A percentile compares a stretch with the other conserved stretches of the same genome.
These are phyloP conservation scores for Puccinellia tenuiflora DNA, from an alignment of 176 grass and related monocot species.

Conservation along the genomic window DNA sequence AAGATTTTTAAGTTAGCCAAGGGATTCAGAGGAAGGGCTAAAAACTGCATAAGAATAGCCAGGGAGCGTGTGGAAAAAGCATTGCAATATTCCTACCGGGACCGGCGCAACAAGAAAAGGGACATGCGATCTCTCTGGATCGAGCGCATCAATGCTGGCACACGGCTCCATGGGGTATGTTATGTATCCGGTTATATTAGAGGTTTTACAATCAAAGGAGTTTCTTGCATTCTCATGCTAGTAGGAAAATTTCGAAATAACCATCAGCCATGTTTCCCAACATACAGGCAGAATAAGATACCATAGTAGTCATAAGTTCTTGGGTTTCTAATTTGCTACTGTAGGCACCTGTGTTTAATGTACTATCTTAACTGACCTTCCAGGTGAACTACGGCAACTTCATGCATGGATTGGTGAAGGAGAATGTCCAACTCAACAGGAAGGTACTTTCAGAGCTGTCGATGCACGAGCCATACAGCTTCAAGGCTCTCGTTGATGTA, in stretches of 20 bases:
- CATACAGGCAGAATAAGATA: background rate
- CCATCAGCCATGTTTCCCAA: background rate
- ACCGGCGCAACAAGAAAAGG: constrained; percentile 89
- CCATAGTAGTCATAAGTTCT: background rate
- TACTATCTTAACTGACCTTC: background rate
- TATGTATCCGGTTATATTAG: constrained; percentile 17
- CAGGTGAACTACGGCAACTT: constrained; percentile 98
- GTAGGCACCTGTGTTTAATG: background rate
- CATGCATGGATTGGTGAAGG: constrained; percentile 89
- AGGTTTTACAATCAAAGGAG: background rate
- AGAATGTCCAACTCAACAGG: constrained; percentile 94
- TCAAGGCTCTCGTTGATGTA: constrained; percentile 79
- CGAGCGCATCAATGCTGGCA: constrained; percentile 84
- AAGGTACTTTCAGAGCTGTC: constrained; percentile 88
- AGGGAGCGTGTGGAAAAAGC: constrained; percentile 88
- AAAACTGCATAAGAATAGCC: constrained; percentile 89
- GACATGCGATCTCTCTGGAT: constrained; percentile 98
- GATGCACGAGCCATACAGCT: constrained; percentile 93
- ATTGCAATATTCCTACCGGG: constrained; percentile 80
- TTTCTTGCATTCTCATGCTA: background rate
- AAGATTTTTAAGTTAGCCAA: constrained; percentile 88
- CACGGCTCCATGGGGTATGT: constrained; percentile 79
- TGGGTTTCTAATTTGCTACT: background rate
- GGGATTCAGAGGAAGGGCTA: constrained; percentile 84
- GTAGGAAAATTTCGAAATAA: background rate